Conservation (phyloP, 306 rosid genomes). For the Quercus cerris region DNA sequence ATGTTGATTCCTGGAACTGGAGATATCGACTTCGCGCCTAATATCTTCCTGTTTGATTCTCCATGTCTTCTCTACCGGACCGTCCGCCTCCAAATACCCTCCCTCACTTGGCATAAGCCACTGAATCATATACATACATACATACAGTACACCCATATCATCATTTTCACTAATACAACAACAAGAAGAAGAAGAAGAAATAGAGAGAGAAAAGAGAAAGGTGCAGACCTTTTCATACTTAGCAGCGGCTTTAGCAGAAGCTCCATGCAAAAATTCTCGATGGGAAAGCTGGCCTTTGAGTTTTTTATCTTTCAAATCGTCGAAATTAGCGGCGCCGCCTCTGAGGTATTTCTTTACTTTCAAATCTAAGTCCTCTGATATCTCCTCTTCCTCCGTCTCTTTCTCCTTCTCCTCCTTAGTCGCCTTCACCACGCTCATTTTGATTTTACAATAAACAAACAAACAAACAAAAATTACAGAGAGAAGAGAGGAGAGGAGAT, state of each 20-base stretch:
- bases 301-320: slow-evolving; percentile 69
- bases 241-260: slow-evolving; percentile 78
- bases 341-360: slow-evolving; percentile 71
- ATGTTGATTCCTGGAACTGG: slow-evolving; percentile 59
- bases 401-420: too few relatives aligned
- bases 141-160: background rate
- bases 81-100: slow-evolving; percentile 82
- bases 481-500: too few relatives aligned
- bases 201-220: too few relatives aligned
- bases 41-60: slow-evolving; percentile 69
- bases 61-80: slow-evolving; percentile 71
- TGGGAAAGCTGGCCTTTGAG: slow-evolving; percentile 66
- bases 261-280: slow-evolving; percentile 54
- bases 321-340: slow-evolving; percentile 65
- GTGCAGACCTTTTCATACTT: slow-evolving; percentile 50
- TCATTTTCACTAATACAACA: background rate
- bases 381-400: slow-evolving; percentile 24
- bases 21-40: slow-evolving; percentile 62
- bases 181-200: too few relatives aligned
- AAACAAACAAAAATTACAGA: too few relatives aligned
- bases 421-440: too few relatives aligned
- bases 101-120: slow-evolving; percentile 87
- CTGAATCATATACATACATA: slow-evolving; percentile 29
- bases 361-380: slow-evolving; percentile 49
- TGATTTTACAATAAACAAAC: too few relatives aligned